A percentile compares a stretch with the other conserved stretches of the same genome.
Evolutionary conservation across 345 rosid genomes (phyloP).

Genomic region (Rhodamnia argentea): DNA sequence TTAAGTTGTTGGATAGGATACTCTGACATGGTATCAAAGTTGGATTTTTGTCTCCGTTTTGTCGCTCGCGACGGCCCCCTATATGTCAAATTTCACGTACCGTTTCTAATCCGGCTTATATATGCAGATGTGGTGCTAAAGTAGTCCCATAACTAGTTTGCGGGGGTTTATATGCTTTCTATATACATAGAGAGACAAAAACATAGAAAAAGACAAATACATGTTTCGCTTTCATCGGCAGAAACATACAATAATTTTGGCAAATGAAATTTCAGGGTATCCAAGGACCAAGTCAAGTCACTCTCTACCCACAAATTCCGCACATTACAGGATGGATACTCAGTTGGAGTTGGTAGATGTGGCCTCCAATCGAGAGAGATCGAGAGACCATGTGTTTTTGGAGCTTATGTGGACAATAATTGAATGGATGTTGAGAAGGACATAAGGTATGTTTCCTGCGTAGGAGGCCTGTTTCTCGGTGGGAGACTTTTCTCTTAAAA

Average conservation of each 20-base stretch:
- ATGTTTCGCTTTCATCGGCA: not conserved
- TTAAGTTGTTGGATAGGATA: too few relatives aligned
- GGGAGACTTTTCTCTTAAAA: not conserved
- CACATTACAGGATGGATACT: not conserved
- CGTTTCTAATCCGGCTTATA: not conserved
- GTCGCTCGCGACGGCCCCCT: not conserved
- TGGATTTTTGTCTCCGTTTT: not conserved
- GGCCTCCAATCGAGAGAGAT: not conserved
- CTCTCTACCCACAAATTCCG: not conserved
- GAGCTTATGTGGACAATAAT: not conserved
- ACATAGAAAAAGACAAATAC: not conserved
- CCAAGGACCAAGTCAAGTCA: not conserved
- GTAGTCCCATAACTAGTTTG: not conserved
- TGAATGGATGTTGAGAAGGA: not conserved
- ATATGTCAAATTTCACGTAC: rapidly evolving
- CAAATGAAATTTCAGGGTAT: not conserved
- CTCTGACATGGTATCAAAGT: not conserved
- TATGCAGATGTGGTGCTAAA: not conserved
- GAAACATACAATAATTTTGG: not conserved
- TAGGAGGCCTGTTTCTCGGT: conserved; percentile 3
- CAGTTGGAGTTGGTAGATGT: not conserved
- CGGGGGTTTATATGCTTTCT: not conserved
- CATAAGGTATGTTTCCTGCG: not conserved
- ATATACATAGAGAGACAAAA: not conserved
- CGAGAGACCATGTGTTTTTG: not conserved